A percentile compares a stretch with the other conserved stretches of the same genome.
phyloP scores from a whole-genome alignment of 2,329 filamentous ascomycete species.

The Pseudocercospora musae region DNA sequence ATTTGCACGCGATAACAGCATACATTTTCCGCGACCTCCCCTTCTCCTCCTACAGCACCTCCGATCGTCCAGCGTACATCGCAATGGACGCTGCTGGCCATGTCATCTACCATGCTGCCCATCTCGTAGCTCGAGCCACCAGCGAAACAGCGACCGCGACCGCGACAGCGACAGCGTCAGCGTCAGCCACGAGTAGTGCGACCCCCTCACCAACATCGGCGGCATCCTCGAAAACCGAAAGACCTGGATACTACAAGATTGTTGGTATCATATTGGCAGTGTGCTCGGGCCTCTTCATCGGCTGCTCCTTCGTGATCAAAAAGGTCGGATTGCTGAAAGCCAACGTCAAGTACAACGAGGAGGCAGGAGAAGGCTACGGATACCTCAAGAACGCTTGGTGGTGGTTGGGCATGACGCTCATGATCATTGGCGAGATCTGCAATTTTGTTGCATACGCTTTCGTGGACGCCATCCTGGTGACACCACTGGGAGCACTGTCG shows the following conservation, averaged over 20 bases:
- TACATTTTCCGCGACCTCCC: not conserved
- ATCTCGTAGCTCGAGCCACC: constrained; percentile 46
- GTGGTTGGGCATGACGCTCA: constrained; percentile 94
- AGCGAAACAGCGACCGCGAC: constrained; percentile 22
- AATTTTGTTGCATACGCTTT: constrained; percentile 98
- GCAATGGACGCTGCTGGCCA: constrained; percentile 45
- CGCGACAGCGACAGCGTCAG: constrained; percentile 19
- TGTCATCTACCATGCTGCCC: constrained; percentile 39
- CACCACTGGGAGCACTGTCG: constrained; percentile 82
- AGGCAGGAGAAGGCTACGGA: constrained; percentile 92
- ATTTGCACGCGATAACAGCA: constrained; percentile 2
- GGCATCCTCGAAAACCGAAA: constrained; percentile 16
- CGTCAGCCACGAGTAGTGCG: constrained; percentile 20
- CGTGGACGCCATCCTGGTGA: constrained; percentile 92
- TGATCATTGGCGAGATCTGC: constrained; percentile 95
- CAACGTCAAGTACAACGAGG: constrained; percentile 94
- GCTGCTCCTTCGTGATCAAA: constrained; percentile 90
- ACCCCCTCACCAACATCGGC: constrained; percentile 23
- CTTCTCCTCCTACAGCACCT: constrained; percentile 4
- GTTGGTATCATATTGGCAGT: constrained; percentile 84
- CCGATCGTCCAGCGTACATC: not conserved
- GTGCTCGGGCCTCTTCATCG: constrained; percentile 87
- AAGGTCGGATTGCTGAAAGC: constrained; percentile 87
- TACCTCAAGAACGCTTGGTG: constrained; percentile 94
- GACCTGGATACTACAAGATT: constrained; percentile 69